Evolutionary conservation across 495 filamentous ascomycete genomes (phyloP), one percentile per base, ranked within the genome.

Genomic region (Eremomyces bilateralis): DNA sequence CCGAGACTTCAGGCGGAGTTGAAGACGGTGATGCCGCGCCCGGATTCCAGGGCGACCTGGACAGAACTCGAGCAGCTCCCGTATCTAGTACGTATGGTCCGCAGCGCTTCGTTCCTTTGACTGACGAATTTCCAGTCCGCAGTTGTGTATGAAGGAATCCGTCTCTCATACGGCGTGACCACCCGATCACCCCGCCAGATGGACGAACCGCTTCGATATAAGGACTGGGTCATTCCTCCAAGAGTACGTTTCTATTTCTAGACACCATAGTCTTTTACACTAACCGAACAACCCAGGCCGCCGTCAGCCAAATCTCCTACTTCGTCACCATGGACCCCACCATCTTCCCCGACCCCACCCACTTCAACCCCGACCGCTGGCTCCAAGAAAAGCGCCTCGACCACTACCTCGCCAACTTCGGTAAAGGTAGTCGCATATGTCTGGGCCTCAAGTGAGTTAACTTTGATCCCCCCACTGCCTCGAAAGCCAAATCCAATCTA

Each of bases 1-100:
- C 18, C 36, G 2, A 30, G 17, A 10, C 39, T 55, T 10, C 22
- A 41, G 4, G 25, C 29, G 3, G 54, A 58, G 43, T 15, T 57
- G 13, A 33, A 34, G 3, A 21, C 12, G 5, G 33, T 20, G 5
- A 19, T 19, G 16, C 16, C 16, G 16, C 17, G 24, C 10, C 33
- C 16, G 4, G 18, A 17, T 8, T 6, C 8, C 6, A 11, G 10
- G 6, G 17, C 33, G 33, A 16, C 16, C 8, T 20, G 15, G 15
- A 4, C 15, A 22, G 16, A 16, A 10, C 33, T 35, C 20, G 33
- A 35, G 33, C 33, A 19, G 16, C 24, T 20, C 4, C 33, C 16
- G 6, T 35, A 20, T 19, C 33, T 35, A 11, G 33, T 15, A n/a
- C n/a, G n/a, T n/a, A n/a, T n/a, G n/a, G n/a, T n/a, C n/a, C n/a